These are phyloP conservation scores for Fusarium protoensiforme DNA, from an alignment of 2,329 filamentous ascomycete genomes.

Conservation along the genomic window DNA sequence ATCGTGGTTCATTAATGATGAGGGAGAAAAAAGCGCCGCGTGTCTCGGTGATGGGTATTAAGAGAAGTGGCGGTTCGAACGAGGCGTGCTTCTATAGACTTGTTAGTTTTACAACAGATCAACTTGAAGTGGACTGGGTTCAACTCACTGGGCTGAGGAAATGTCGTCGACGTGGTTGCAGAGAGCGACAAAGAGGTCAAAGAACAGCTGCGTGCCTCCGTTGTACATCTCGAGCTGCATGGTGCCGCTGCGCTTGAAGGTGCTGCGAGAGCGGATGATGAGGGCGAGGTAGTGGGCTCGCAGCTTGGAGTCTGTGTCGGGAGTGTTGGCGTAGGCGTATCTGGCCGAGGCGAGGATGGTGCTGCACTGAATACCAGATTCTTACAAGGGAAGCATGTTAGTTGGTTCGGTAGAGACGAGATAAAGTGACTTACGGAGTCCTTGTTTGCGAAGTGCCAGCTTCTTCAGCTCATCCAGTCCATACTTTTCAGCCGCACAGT, in stretches of 20 bases:
- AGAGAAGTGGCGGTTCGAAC: conserved; percentile 58
- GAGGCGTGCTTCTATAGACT: conserved; percentile 52
- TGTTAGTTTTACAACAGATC: neutral
- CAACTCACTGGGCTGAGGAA: conserved; percentile 64
- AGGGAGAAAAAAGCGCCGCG: neutral
- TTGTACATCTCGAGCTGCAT: conserved; percentile 96
- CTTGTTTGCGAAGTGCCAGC: conserved; percentile 87
- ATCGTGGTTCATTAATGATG: conserved; percentile 41
- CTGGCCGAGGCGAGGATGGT: conserved; percentile 90
- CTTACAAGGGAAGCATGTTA: conserved; percentile 43
- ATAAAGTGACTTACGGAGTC: conserved; percentile 70
- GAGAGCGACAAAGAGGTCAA: conserved; percentile 92
- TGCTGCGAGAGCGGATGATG: conserved; percentile 87
- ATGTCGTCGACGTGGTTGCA: conserved; percentile 88
- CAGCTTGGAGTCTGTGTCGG: conserved; percentile 89
- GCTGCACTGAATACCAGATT: conserved; percentile 83
- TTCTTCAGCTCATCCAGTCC: conserved; percentile 86
- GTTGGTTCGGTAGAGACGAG: conserved; percentile 5
- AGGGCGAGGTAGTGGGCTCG: conserved; percentile 91
- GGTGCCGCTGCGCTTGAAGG: conserved; percentile 92
- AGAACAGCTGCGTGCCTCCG: conserved; percentile 85
- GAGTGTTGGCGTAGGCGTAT: conserved; percentile 89
- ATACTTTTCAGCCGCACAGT: conserved; percentile 89
- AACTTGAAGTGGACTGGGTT: neutral
- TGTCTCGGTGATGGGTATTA: conserved; percentile 17